phyloP scores from a whole-genome alignment of 2,329 filamentous ascomycete species.

The Pleurostoma richardsiae region DNA sequence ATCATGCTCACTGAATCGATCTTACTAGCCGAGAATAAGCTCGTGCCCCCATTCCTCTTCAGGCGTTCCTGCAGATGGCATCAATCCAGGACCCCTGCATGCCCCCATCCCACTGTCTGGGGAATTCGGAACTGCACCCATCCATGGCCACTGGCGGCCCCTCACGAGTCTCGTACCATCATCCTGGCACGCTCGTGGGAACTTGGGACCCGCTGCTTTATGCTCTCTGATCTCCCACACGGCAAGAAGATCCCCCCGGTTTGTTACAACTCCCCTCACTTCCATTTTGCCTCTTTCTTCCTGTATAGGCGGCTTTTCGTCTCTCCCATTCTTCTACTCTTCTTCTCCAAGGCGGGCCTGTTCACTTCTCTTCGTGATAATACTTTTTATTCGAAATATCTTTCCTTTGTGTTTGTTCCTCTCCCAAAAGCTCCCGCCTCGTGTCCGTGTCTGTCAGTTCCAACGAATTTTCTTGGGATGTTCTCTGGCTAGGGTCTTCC shows the following conservation, averaged over 20 bases:
- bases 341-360: slow-evolving; percentile 18
- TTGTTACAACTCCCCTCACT: slow-evolving; percentile 7
- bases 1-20: too few species aligned
- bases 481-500: too few species aligned
- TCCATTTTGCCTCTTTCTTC: slow-evolving; percentile 5
- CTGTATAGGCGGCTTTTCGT: slow-evolving; percentile 6
- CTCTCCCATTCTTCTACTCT: slow-evolving; percentile 10
- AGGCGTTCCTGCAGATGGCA: not conserved
- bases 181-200: slow-evolving; percentile 12
- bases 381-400: slow-evolving; percentile 1
- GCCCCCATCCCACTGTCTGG: not conserved
- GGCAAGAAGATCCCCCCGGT: not conserved
- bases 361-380: slow-evolving; percentile 9
- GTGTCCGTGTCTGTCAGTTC: too few species aligned
- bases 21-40: not conserved
- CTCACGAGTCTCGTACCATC: not conserved
- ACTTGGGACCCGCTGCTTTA: slow-evolving; percentile 12
- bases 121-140: not conserved
- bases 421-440: not conserved
- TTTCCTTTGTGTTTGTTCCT: slow-evolving; percentile 4
- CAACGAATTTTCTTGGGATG: too few species aligned
- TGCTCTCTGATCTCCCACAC: slow-evolving; percentile 7
- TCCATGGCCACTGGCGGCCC: not conserved
- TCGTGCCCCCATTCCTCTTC: not conserved
- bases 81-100: not conserved